phyloP scores from a whole-genome alignment of 2,329 filamentous ascomycete genomes.

The Ascomycota sp. region DNA sequence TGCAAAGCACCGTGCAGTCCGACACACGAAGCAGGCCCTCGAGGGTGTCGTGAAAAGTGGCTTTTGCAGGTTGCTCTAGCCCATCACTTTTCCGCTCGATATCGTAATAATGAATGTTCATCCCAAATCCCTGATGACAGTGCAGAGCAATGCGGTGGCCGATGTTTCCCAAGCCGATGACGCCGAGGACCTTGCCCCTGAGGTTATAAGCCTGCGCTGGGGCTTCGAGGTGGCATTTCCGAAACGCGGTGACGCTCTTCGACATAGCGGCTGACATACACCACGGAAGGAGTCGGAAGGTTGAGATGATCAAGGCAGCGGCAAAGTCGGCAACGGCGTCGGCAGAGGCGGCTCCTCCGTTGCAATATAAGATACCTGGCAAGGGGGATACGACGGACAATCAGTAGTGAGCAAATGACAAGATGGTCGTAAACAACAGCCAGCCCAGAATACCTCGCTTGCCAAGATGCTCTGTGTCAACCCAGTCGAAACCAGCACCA shows the following conservation, averaged over 20 bases:
- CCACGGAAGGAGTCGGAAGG: conserved; percentile 46
- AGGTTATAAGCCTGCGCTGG: conserved; percentile 41
- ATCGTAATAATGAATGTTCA: conserved; percentile 44
- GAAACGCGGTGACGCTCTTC: conserved; percentile 19
- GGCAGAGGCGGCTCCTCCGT: conserved; percentile 44
- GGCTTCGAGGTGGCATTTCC: conserved; percentile 34
- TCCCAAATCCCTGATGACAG: conserved; percentile 32
- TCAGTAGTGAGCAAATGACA: not conserved
- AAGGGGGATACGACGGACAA: not conserved
- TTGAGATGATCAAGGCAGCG: conserved; percentile 43
- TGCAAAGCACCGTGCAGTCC: conserved; percentile 41
- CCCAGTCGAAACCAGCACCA: conserved; percentile 45
- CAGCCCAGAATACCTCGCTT: conserved; percentile 22
- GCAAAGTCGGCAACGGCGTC: conserved; percentile 54
- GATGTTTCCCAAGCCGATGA: conserved; percentile 48
- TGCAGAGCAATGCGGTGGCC: conserved; percentile 36
- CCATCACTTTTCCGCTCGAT: conserved; percentile 23
- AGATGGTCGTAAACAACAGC: no score
- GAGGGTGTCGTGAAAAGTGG: conserved; percentile 27
- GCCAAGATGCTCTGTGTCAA: conserved; percentile 36
- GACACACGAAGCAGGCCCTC: conserved; percentile 25
- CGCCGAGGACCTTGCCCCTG: conserved; percentile 34
- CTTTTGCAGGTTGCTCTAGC: conserved; percentile 19
- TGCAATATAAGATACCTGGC: conserved; percentile 45
- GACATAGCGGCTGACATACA: conserved; percentile 31